A percentile compares a stretch with the other conserved stretches of the same genome.
These are phyloP conservation scores for Hypoxylon perforatum DNA, from an alignment of 495 filamentous ascomycete species.

Conservation along the genomic window DNA sequence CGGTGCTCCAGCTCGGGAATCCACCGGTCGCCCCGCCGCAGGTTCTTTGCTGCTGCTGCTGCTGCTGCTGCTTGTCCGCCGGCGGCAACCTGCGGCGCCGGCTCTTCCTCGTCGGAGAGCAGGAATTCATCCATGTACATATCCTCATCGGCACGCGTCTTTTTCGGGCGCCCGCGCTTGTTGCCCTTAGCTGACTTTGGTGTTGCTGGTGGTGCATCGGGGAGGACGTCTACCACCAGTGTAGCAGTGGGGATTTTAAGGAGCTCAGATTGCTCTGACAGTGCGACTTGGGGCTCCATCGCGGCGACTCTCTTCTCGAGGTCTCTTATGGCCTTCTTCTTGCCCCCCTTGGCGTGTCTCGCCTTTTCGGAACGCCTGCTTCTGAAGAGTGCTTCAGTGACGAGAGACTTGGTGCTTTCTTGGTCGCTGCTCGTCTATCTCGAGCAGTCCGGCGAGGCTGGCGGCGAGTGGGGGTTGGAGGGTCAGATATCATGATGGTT, in stretches of 20 bases:
- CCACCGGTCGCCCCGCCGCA: conserved; percentile 31
- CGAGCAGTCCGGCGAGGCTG: conserved; percentile 16
- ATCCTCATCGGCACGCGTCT: conserved; percentile 7
- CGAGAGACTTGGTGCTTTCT: background rate
- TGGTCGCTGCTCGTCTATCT: background rate
- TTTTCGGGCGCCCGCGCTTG: conserved; percentile 15
- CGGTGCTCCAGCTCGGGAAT: conserved; percentile 34
- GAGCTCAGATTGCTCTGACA: conserved; percentile 22
- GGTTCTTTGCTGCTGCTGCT: no score
- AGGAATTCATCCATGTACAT: conserved; percentile 34
- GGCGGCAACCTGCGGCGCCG: no score
- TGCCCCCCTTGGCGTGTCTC: background rate
- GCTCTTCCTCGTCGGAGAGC: conserved; percentile 5
- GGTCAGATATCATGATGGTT: background rate
- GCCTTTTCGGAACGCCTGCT: conserved; percentile 1
- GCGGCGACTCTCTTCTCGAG: conserved; percentile 19
- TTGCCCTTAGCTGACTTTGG: conserved; percentile 12
- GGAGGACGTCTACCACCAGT: background rate
- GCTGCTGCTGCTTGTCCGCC: background rate
- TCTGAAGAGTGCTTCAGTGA: background rate
- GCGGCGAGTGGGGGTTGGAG: background rate
- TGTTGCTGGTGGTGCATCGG: background rate
- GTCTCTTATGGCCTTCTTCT: conserved; percentile 7
- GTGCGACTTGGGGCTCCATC: conserved; percentile 16
- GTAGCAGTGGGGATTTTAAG: conserved; percentile 3